phyloP scores from a whole-genome alignment of 2,329 filamentous ascomycete species.

The Raffaelea deltoideospora region DNA sequence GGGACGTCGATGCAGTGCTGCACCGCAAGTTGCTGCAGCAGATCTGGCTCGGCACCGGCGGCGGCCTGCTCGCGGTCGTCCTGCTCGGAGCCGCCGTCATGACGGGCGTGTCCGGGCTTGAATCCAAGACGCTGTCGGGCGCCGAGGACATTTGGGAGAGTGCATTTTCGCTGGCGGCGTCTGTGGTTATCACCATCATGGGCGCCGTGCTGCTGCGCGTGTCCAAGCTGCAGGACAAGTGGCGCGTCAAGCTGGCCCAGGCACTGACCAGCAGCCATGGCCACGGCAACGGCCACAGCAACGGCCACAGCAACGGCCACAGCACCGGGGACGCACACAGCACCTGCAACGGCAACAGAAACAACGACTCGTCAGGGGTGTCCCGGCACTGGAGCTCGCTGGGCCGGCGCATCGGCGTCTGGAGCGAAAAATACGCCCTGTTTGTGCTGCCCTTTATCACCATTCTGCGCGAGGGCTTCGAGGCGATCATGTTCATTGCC shows the following conservation, averaged over 20 bases:
- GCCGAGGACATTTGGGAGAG: conserved; percentile 63
- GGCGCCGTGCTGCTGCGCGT: conserved; percentile 61
- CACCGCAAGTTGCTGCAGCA: conserved; percentile 55
- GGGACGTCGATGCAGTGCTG: conserved; percentile 40
- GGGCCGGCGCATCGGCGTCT: conserved; percentile 32
- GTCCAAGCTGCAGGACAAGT: conserved; percentile 63
- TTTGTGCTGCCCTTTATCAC: conserved; percentile 68
- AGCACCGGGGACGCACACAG: too few relatives aligned
- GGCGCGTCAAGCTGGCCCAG: conserved; percentile 56
- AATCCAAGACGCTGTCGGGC: conserved; percentile 42
- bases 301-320: conserved; percentile 16
- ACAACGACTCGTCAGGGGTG: too few relatives aligned
- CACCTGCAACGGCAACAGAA: too few relatives aligned
- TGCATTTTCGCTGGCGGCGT: conserved; percentile 50
- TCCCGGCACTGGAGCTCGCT: too few relatives aligned
- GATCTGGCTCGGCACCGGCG: conserved; percentile 47
- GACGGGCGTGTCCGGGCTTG: conserved; percentile 56
- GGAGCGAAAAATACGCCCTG: conserved; percentile 59
- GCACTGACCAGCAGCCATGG: conserved; percentile 32
- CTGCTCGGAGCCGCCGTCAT: conserved; percentile 53
- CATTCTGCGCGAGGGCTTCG: conserved; percentile 60
- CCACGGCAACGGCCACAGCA: not conserved
- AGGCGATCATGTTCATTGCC: conserved; percentile 66
- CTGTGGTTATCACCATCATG: conserved; percentile 57
- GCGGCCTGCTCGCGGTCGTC: conserved; percentile 46